Conservation (phyloP, 768 basidiomycete species). For the Rhizopogon salebrosus region DNA sequence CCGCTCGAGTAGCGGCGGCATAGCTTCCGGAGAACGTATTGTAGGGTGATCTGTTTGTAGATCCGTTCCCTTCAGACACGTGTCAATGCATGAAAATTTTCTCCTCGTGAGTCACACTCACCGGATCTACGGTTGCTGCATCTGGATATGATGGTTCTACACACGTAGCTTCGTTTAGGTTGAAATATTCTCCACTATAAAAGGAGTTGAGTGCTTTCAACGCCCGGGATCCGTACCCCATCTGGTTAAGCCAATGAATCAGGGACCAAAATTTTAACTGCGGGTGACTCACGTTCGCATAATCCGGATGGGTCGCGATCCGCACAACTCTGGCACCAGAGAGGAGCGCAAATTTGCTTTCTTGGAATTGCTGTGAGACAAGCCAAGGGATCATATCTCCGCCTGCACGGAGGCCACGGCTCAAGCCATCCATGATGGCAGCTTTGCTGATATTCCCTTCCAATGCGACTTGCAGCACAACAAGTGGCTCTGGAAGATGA, state of each 20-base stretch:
- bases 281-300: slow-evolving; percentile 65
- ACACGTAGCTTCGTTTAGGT: slow-evolving; percentile 63
- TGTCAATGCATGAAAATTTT: background rate
- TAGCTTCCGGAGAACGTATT: slow-evolving; percentile 65
- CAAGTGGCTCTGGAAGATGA: slow-evolving; percentile 91
- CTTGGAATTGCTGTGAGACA: slow-evolving; percentile 92
- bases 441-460: slow-evolving; percentile 90
- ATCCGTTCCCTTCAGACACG: slow-evolving; percentile 33
- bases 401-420: slow-evolving; percentile 77
- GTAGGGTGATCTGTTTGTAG: slow-evolving; percentile 78
- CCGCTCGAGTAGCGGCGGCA: slow-evolving; percentile 92
- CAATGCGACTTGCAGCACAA: slow-evolving; percentile 91
- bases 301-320: slow-evolving; percentile 95
- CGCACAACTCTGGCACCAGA: slow-evolving; percentile 90
- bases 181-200: slow-evolving; percentile 90
- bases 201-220: slow-evolving; percentile 83
- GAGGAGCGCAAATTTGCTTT: slow-evolving; percentile 85
- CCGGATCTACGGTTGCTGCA: slow-evolving; percentile 43
- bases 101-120: slow-evolving; percentile 14
- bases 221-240: slow-evolving; percentile 94
- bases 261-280: background rate
- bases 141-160: slow-evolving; percentile 59
- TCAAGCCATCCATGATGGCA: slow-evolving; percentile 80
- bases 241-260: slow-evolving; percentile 41
- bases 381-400: slow-evolving; percentile 99